A percentile compares a stretch with the other conserved stretches of the same genome.
These are phyloP conservation scores for Fraxinus floribunda DNA, from an alignment of 305 asterid genomes.

Conservation along the genomic window DNA sequence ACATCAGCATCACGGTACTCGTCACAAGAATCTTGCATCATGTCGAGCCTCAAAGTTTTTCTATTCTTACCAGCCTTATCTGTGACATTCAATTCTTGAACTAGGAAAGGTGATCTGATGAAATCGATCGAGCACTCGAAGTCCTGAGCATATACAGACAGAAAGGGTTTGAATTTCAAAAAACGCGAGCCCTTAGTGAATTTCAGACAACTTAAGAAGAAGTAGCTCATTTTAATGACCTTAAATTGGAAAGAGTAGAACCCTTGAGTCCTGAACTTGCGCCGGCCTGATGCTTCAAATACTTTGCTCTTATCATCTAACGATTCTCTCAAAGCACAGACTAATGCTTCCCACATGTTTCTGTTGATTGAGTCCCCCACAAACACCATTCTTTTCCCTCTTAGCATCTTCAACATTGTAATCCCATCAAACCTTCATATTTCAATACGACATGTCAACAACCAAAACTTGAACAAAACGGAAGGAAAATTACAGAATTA, in stretches of 20 bases:
- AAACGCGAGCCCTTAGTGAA: background rate
- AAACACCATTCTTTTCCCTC: conserved; percentile 52
- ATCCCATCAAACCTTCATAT: conserved; percentile 47
- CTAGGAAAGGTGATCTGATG: conserved; percentile 54
- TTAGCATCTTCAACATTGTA: conserved; percentile 49
- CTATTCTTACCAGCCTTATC: conserved; percentile 37
- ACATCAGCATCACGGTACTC: conserved; percentile 50
- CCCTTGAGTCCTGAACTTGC: conserved; percentile 44
- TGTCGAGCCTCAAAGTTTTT: conserved; percentile 51
- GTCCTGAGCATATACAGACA: conserved; percentile 28
- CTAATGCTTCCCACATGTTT: conserved; percentile 63
- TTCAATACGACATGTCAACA: background rate
- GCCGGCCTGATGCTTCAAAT: conserved; percentile 39
- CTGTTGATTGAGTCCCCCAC: conserved; percentile 70
- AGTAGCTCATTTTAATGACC: conserved; percentile 20
- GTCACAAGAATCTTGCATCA: conserved; percentile 35
- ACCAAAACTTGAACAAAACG: background rate
- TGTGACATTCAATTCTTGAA: conserved; percentile 43
- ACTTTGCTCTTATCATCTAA: conserved; percentile 36
- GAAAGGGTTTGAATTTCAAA: background rate
- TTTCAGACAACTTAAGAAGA: background rate
- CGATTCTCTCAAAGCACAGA: conserved; percentile 46
- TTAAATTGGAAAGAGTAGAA: conserved; percentile 48
- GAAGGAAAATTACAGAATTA: background rate
- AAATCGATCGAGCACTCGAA: conserved; percentile 50